phyloP scores from a whole-genome alignment of 1,139 yeast genomes.

The Hyphopichia burtonii region DNA sequence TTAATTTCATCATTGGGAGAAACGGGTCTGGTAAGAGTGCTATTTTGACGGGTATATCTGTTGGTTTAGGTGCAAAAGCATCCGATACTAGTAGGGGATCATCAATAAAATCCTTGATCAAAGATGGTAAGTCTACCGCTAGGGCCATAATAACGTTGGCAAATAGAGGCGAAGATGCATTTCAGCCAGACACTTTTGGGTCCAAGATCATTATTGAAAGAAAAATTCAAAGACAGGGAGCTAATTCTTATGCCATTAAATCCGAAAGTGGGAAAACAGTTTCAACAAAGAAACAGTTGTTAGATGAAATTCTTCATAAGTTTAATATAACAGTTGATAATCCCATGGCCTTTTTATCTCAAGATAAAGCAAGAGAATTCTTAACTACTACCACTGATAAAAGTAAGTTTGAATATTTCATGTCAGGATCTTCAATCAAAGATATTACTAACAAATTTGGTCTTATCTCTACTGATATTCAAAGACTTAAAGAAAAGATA shows the following conservation, averaged over 20 bases:
- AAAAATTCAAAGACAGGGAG: constrained; percentile 53
- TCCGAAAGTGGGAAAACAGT: constrained; percentile 51
- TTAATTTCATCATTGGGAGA: constrained; percentile 89
- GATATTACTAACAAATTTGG: constrained; percentile 56
- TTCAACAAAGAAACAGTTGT: constrained; percentile 59
- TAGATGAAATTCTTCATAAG: constrained; percentile 66
- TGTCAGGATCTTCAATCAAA: constrained; percentile 74
- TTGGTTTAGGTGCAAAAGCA: constrained; percentile 94
- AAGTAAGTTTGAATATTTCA: constrained; percentile 70
- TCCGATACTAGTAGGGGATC: constrained; percentile 85
- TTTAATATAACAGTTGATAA: constrained; percentile 83
- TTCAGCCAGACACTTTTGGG: constrained; percentile 65
- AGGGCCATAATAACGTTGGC: constrained; percentile 57
- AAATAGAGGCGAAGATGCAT: constrained; percentile 68
- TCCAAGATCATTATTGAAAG: constrained; percentile 68
- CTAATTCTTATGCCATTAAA: constrained; percentile 51
- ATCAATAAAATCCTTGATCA: constrained; percentile 66
- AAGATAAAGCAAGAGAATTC: constrained; percentile 91
- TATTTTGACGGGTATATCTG: constrained; percentile 82
- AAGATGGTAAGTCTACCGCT: constrained; percentile 72
- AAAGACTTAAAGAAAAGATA: constrained; percentile 38
- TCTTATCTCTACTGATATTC: constrained; percentile 37
- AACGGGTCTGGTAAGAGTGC: constrained; percentile 98
- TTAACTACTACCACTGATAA: constrained; percentile 71
- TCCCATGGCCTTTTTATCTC: constrained; percentile 90